A percentile compares a stretch with the other conserved stretches of the same genome.
These are phyloP conservation scores for Dactylis glomerata DNA, from an alignment of 176 grass and related monocot genomes.

Conservation along the genomic window DNA sequence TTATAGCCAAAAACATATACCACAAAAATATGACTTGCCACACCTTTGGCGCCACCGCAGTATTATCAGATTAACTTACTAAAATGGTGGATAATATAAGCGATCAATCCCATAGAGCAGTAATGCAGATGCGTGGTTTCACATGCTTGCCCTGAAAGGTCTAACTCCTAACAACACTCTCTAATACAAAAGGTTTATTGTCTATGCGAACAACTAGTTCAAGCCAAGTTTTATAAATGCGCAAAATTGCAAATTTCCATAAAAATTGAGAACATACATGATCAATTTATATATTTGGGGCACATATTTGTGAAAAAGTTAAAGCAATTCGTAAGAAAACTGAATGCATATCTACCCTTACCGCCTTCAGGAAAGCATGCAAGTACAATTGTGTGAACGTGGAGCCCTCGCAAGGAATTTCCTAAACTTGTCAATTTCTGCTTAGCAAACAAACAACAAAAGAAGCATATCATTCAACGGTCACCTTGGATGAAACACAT, in stretches of 20 bases:
- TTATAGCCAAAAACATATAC: not conserved
- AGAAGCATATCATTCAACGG: constrained; percentile 44
- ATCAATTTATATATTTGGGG: not conserved
- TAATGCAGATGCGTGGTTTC: not conserved
- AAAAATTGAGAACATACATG: not conserved
- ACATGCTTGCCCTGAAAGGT: not conserved
- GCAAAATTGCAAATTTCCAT: not conserved
- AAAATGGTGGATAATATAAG: not conserved
- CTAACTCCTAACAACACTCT: not conserved
- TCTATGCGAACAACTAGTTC: not conserved
- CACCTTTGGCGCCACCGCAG: not conserved
- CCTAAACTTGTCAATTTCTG: constrained; percentile 68
- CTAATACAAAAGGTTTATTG: not conserved
- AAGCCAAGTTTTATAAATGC: not conserved
- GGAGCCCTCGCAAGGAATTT: constrained; percentile 41
- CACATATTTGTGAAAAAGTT: constrained; percentile 12
- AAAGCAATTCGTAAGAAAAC: constrained; percentile 30
- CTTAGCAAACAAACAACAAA: constrained; percentile 66
- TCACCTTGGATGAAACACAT: constrained; percentile 20
- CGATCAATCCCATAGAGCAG: not conserved
- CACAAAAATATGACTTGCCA: not conserved
- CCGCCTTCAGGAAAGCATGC: constrained; percentile 50
- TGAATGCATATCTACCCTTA: constrained; percentile 40
- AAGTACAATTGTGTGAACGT: constrained; percentile 34
- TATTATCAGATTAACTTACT: not conserved